phyloP scores from a whole-genome alignment of 768 basidiomycete genomes.

The Suillus subaureus region DNA sequence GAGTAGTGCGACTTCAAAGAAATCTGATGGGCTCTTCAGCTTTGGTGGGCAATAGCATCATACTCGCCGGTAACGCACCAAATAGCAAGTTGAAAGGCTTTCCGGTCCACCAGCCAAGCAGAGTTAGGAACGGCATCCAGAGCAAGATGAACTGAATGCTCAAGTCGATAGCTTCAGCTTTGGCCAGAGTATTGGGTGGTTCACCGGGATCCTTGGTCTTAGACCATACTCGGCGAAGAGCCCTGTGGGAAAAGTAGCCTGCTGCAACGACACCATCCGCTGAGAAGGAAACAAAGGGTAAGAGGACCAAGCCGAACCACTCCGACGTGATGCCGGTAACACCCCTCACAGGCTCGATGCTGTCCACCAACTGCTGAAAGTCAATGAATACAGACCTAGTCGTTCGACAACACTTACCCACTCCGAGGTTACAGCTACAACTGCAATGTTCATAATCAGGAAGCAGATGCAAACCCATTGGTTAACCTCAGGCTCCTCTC shows the following conservation, averaged over 20 bases:
- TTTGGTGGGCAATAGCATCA: neutral
- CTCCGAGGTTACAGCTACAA: conserved; percentile 74
- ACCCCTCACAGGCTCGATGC: conserved; percentile 56
- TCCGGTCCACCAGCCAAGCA: conserved; percentile 67
- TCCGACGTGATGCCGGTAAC: conserved; percentile 49
- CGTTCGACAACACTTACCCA: conserved; percentile 46
- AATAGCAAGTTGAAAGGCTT: conserved; percentile 69
- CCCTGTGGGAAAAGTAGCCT: conserved; percentile 44
- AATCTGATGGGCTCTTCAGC: conserved; percentile 42
- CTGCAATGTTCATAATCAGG: conserved; percentile 51
- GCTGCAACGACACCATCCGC: conserved; percentile 68
- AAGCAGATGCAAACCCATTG: conserved; percentile 62
- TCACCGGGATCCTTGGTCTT: conserved; percentile 29
- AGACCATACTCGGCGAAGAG: neutral
- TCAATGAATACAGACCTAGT: neutral
- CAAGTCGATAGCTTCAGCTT: conserved; percentile 71
- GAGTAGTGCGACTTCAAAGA: conserved; percentile 67
- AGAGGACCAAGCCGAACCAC: conserved; percentile 71
- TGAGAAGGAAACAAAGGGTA: conserved; percentile 74
- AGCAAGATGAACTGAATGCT: conserved; percentile 78
- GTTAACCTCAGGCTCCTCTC: conserved; percentile 56
- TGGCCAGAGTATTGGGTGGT: conserved; percentile 60
- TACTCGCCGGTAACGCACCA: conserved; percentile 43
- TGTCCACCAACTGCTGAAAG: conserved; percentile 56
- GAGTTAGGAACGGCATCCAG: conserved; percentile 75